Evolutionary conservation across 1,284 basidiomycete species (phyloP).

Genomic region (Ustilago hordei): DNA sequence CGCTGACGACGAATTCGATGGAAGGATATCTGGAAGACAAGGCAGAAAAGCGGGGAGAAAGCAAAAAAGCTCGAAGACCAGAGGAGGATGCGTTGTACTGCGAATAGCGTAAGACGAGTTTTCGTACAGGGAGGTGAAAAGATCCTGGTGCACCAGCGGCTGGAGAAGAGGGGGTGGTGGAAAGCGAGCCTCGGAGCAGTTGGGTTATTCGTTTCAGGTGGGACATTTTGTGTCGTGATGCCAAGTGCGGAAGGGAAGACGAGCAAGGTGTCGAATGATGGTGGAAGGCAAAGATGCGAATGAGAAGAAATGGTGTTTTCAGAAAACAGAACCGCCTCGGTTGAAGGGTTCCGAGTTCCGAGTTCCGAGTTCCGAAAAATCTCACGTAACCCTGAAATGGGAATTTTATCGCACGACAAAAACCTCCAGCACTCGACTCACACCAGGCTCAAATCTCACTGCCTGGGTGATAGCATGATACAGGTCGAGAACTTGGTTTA

Average conservation of each 20-base stretch:
- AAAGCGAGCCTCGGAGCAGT: conserved; percentile 35
- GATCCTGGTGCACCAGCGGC: conserved; percentile 7
- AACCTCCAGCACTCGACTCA: not conserved
- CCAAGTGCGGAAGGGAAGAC: no score
- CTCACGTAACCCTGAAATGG: no score
- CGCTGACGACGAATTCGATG: conserved; percentile 38
- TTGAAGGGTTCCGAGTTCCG: not conserved
- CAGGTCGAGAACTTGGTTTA: not conserved
- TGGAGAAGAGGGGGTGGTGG: conserved; percentile 5
- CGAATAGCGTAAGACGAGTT: conserved; percentile 44
- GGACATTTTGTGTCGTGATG: conserved; percentile 15
- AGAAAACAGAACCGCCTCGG: not conserved
- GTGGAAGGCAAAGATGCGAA: not conserved
- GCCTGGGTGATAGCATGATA: no score
- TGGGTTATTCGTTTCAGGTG: conserved; percentile 38
- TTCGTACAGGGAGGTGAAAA: conserved; percentile 38
- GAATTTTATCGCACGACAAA: conserved; percentile 10
- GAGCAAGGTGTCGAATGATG: no score
- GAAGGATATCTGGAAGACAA: conserved; percentile 20
- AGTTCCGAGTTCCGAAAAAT: conserved; percentile 10
- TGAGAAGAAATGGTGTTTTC: not conserved
- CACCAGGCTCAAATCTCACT: no score
- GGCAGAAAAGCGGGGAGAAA: conserved; percentile 7
- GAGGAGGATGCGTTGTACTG: conserved; percentile 23
- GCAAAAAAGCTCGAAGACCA: conserved; percentile 21